Percentiles rank a stretch among this genome's conserved stretches.
Conservation (phyloP, 148 eudicot genomes). For the Diospyros lotus region DNA sequence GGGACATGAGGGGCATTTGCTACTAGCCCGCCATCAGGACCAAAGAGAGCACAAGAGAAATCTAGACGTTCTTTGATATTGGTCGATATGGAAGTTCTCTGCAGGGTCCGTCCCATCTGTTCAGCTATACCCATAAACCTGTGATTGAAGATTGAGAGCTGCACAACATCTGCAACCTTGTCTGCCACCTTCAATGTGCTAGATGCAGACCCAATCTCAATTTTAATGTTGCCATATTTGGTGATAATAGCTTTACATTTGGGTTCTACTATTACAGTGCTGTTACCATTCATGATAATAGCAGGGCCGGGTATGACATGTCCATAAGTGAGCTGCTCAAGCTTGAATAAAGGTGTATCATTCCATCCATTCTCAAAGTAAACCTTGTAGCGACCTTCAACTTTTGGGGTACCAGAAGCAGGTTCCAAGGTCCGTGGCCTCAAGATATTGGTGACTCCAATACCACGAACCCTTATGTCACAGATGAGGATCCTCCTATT, state of each 20-base stretch:
- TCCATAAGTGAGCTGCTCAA: slow-evolving; percentile 66
- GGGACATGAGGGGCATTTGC: slow-evolving; percentile 99
- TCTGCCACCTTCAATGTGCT: slow-evolving; percentile 40
- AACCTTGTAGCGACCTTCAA: slow-evolving; percentile 53
- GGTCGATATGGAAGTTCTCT: slow-evolving; percentile 95
- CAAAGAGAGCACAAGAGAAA: slow-evolving; percentile 96
- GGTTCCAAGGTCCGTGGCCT: slow-evolving; percentile 59
- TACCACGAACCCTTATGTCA: slow-evolving; percentile 94
- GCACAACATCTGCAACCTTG: slow-evolving; percentile 95
- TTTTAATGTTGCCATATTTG: slow-evolving; percentile 85
- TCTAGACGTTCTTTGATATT: slow-evolving; percentile 93
- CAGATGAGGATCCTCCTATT: slow-evolving; percentile 72
- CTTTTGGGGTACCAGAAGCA: slow-evolving; percentile 43
- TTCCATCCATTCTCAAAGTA: slow-evolving; percentile 74
- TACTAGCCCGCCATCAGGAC: slow-evolving; percentile 91
- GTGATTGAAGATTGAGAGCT: slow-evolving; percentile 89
- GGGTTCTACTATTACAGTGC: slow-evolving; percentile 90
- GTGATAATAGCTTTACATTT: slow-evolving; percentile 72
- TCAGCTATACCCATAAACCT: slow-evolving; percentile 99
- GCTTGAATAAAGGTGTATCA: slow-evolving; percentile 77
- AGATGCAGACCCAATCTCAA: slow-evolving; percentile 58
- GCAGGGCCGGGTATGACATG: slow-evolving; percentile 80
- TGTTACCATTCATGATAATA: slow-evolving; percentile 95
- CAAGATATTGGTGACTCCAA: slow-evolving; percentile 86
- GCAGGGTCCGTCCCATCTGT: slow-evolving; percentile 97